Evolutionary conservation across 2,329 filamentous ascomycete species (phyloP).

Genomic region (Neodidymelliopsis sp.): DNA sequence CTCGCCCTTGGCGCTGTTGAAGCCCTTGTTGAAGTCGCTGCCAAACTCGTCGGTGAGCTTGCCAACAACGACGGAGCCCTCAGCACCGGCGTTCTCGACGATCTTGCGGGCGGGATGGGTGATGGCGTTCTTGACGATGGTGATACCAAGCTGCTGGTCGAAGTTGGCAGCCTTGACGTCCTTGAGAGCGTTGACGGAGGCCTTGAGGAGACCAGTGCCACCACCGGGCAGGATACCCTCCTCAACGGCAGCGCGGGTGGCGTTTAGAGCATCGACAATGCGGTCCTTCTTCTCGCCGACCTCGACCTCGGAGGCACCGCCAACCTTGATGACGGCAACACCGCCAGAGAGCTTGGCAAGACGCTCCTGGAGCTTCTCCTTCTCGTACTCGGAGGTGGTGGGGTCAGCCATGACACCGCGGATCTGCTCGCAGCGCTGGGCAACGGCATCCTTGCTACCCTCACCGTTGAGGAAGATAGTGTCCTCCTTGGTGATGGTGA

Average conservation of each 20-base stretch:
- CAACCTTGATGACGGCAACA: conserved; percentile 99
- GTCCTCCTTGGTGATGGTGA: conserved; percentile 99
- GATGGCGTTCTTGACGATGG: conserved; percentile 97
- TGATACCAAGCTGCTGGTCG: conserved; percentile 98
- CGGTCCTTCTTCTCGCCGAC: conserved; percentile 99
- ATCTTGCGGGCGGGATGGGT: conserved; percentile 93
- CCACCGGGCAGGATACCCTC: conserved; percentile 98
- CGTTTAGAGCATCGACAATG: conserved; percentile 97
- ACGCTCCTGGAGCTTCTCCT: conserved; percentile 99
- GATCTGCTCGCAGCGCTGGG: conserved; percentile 98
- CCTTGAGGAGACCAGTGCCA: conserved; percentile 98
- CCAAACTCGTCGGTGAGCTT: conserved; percentile 96
- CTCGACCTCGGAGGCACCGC: conserved; percentile 96
- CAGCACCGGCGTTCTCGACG: conserved; percentile 95
- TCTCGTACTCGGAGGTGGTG: conserved; percentile 97
- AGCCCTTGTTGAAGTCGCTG: conserved; percentile 96
- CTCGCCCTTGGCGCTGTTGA: conserved; percentile 94
- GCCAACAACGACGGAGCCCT: conserved; percentile 95
- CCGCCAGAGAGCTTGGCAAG: conserved; percentile 98
- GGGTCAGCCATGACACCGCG: conserved; percentile 95
- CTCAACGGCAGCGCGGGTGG: conserved; percentile 96
- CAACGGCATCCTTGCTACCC: conserved; percentile 90
- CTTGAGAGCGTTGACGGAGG: conserved; percentile 84
- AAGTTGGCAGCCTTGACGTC: conserved; percentile 92
- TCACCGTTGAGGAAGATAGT: conserved; percentile 98